Conservation (phyloP, 805 yeast genomes). For the Wickerhamomyces queroliae region DNA sequence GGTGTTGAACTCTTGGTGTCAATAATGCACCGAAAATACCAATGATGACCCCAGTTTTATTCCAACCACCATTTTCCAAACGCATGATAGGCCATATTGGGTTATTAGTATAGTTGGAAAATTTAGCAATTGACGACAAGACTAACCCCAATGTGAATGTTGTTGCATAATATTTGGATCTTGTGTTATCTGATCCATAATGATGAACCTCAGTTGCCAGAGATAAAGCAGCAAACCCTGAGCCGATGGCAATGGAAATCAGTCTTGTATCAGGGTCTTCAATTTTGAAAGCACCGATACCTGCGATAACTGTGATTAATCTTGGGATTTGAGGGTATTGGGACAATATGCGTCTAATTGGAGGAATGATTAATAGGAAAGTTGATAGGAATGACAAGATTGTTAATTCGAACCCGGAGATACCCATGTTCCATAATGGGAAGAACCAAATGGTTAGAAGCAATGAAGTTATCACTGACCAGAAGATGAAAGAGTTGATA, state of each 20-base stretch:
- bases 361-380: conserved; percentile 41
- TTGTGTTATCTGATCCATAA: conserved; percentile 17
- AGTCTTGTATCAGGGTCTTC: conserved; percentile 68
- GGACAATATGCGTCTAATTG: conserved; percentile 32
- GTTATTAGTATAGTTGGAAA: conserved; percentile 74
- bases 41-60: conserved; percentile 56
- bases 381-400: conserved; percentile 57
- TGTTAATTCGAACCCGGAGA: conserved; percentile 86
- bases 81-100: conserved; percentile 97
- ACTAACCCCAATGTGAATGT: conserved; percentile 70
- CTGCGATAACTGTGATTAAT: conserved; percentile 49
- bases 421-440: conserved; percentile 98
- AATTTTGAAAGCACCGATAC: conserved; percentile 71
- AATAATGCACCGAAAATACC: conserved; percentile 63
- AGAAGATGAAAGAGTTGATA: conserved; percentile 70
- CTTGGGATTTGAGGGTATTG: conserved; percentile 49
- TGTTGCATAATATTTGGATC: conserved; percentile 31
- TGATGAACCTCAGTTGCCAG: conserved; percentile 32
- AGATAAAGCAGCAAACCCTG: conserved; percentile 54
- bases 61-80: conserved; percentile 79
- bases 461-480: conserved; percentile 79
- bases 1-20: conserved; percentile 38
- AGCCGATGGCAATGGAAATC: conserved; percentile 58
- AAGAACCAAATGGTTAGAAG: conserved; percentile 92
- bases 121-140: conserved; percentile 68